Evolutionary conservation across 2,329 filamentous ascomycete genomes (phyloP).

Genomic region (Coniosporium uncinatum): DNA sequence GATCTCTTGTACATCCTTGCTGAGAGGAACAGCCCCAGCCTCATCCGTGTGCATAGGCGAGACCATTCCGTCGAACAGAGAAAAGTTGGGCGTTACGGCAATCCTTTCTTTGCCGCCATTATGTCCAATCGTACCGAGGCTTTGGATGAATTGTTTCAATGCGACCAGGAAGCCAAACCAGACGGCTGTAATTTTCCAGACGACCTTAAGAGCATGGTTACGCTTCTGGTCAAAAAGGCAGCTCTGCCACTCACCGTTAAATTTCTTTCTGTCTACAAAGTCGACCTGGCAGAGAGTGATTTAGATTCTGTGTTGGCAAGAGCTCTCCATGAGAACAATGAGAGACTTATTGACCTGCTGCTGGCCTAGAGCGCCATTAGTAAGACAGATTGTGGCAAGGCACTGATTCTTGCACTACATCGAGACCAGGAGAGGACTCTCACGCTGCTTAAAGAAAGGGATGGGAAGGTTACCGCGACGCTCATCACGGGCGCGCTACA

Average conservation of each 20-base stretch:
- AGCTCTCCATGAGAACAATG: neutral
- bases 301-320: no score
- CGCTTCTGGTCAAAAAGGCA: neutral
- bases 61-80: neutral
- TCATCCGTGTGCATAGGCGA: neutral
- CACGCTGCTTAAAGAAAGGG: conserved; percentile 3
- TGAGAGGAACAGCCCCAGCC: neutral
- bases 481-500: conserved; percentile 2
- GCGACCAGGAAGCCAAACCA: neutral
- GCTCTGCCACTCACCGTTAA: neutral
- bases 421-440: neutral
- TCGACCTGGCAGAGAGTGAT: neutral
- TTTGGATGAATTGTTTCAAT: neutral
- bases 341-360: conserved; percentile 2
- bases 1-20: neutral
- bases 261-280: neutral
- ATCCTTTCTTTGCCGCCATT: neutral
- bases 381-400: conserved; percentile 3
- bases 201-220: neutral
- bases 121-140: neutral
- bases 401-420: neutral
- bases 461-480: conserved; percentile 4
- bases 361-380: conserved; percentile 2
- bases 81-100: neutral
- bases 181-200: neutral